Conservation (phyloP, 2,329 filamentous ascomycete species). For the Talaromyces funiculosus region DNA sequence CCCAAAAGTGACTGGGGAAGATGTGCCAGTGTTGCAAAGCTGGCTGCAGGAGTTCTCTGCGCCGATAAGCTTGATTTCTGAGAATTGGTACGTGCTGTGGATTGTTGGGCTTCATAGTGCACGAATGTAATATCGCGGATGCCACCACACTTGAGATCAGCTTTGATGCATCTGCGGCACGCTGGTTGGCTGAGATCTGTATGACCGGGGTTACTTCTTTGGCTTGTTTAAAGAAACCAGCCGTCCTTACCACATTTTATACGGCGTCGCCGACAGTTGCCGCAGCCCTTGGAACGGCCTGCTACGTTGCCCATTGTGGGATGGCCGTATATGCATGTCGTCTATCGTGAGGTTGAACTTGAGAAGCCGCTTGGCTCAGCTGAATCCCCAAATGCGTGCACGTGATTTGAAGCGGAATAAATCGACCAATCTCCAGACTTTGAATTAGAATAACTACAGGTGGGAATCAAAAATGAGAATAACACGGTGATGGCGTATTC, state of each 20-base stretch:
- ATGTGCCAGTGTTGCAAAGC: background rate
- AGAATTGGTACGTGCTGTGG: background rate
- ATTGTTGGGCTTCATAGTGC: background rate
- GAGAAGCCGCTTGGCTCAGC: background rate
- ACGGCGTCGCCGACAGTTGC: conserved; percentile 2
- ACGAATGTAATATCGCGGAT: conserved; percentile 3
- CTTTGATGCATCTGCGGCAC: background rate
- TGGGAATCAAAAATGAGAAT: too few species aligned
- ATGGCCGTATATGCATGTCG: background rate
- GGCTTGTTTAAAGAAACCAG: background rate
- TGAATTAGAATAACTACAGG: too few species aligned
- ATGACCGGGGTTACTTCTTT: background rate
- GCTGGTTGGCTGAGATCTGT: conserved; percentile 3
- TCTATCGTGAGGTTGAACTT: background rate
- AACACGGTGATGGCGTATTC: too few species aligned
- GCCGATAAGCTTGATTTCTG: background rate
- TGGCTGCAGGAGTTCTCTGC: background rate
- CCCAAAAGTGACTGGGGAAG: background rate
- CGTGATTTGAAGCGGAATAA: too few species aligned
- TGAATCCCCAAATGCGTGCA: too few species aligned
- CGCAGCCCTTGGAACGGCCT: conserved; percentile 1
- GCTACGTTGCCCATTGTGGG: background rate
- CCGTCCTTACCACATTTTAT: background rate
- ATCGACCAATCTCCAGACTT: too few species aligned
- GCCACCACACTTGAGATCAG: background rate